Evolutionary conservation across 148 eudicot species (phyloP), one percentile per base, ranked within the genome.

Genomic region (Agrostemma githago): DNA sequence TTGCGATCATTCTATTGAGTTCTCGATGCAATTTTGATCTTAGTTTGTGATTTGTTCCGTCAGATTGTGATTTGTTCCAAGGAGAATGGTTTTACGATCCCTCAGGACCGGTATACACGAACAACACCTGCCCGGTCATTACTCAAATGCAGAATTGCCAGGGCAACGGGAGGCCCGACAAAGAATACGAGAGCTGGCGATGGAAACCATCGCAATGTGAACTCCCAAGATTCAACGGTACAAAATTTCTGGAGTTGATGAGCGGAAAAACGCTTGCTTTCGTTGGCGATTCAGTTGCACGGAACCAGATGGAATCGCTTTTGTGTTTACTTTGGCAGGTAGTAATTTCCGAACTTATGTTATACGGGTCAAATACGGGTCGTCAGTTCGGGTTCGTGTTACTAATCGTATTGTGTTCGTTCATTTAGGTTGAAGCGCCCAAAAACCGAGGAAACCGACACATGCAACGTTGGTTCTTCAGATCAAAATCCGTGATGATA

Each of bases 121-220:
- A 88, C 78, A 84, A 87, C 74, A 78, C 93, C 6, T 94, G 98
- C 77, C 98, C 98, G 19, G 73, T 91, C 70, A 67, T 94, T 74
- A 81, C 92, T 19, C 98, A 89, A 82, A 91, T 82, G 89, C 98
- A 94, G 77, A 94, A 94, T 76, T 94, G 98, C 79, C 98, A 94
- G 79, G 97, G 96, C 42, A 94, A 91, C 79, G 98, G 97, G 75
- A 94, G 98, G 83, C 98, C 98, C 21, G 98, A 94, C 81, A 94
- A 91, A 82, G 92, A 88, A 69, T 94, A 94, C 65, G 96, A 91
- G 79, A 88, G 77, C 75, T 94, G 93, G 95, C 85, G 92, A 89
- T 94, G 98, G 98, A 88, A 82, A 77, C 98, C 97, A 60, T 76
- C 88, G 43, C 77, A 85, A 61, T 94, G 98, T 78, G 90, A 88